Evolutionary conservation across 1,284 basidiomycete species (phyloP), one percentile per base, ranked within the genome.

Genomic region (Pseudozyma thailandica): DNA sequence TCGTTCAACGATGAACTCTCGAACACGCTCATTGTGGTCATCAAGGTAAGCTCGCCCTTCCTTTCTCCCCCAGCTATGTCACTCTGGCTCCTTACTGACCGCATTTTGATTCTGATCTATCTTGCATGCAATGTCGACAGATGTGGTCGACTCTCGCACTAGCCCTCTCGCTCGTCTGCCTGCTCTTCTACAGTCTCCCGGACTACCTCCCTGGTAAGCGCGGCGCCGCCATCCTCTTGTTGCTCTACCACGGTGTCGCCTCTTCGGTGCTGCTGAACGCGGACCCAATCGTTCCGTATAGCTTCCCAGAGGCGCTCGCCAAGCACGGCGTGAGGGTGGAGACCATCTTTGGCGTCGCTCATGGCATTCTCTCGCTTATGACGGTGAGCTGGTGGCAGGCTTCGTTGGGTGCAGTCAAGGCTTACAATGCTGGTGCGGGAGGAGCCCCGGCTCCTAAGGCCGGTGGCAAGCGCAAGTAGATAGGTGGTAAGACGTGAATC

Each of bases 131-230:
- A 9, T 49, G 6, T 26, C 7, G 2, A 25, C 46, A 74, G 70
- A 62, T 71, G 2, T 75, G 56, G 31, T 43, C 54, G 21, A 57
- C 58, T 3, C 41, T 75, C 3, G 21, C 57, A 2, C 53, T 72
- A 12, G 44, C 57, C 15, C 62, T 63, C 21, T 57, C 66, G 33
- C 45, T 79, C 20, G 44, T 69, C 20, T 64, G 65, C 42, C 20
- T 74, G 13, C 52, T 75, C 18, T 42, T 69, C 15, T 72, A 64
- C 48, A 62, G 50, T 4, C 58, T 78, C 12, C 74, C 72, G 88
- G 91, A 93, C 75, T 92, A 91, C 82, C 84, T 92, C 4, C 92
- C 92, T 0, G 91, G 91, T 8, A 93, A 93, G 84, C 88, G 91
- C 16, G 92, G 90, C 0, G 84, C 91, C 3, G 91, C 90, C 0